Evolutionary conservation across 805 yeast species (phyloP), one percentile per base, ranked within the genome.

Genomic region (Kodamaea restingae): DNA sequence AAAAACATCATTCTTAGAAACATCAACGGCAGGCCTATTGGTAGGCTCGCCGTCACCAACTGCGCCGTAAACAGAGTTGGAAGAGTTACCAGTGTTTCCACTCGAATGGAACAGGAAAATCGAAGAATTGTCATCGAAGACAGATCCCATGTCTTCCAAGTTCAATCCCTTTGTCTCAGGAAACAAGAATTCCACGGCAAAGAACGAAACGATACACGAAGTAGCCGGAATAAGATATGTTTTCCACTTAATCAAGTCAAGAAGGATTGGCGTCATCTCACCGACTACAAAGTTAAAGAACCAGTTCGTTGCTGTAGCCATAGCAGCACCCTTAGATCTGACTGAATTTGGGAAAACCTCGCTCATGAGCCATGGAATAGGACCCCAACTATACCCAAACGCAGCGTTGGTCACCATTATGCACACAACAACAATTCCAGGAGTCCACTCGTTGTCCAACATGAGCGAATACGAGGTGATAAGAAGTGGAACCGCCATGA

Each of bases 301-400:
- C 97, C 97, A 88, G 58, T 88, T 90, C 4, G 95, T 77, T 1
- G 96, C 95, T 1, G 96, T 88, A 0, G 95, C 83, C 45, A 87
- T 66, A 2, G 95, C 86, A 0, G 95, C 95, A 42, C 96, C 95
- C 51, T 88, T 84, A 3, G 95, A 87, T 39, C 97, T 75, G 8
- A 88, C 87, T 14, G 81, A 71, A 46, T 85, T 75, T 0, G 96
- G 96, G 39, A 88, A 73, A 35, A 90, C 87, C 62, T 87, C 96
- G 44, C 86, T 82, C 49, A 90, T 87, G 30, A 83, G 62, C 96
- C 96, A 88, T 9, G 95, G 95, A 39, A 88, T 80, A 3, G 96
- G 95, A 7, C 96, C 97, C 95, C 96, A 90, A 39, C 91, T 81
- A 53, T 78, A 80, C 12, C 96, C 96, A 63, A 88, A 88, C 3